Percentiles rank a stretch among this genome's conserved stretches.
These are phyloP conservation scores for Didymella glomerata DNA, from an alignment of 2,329 filamentous ascomycete genomes.

Conservation along the genomic window DNA sequence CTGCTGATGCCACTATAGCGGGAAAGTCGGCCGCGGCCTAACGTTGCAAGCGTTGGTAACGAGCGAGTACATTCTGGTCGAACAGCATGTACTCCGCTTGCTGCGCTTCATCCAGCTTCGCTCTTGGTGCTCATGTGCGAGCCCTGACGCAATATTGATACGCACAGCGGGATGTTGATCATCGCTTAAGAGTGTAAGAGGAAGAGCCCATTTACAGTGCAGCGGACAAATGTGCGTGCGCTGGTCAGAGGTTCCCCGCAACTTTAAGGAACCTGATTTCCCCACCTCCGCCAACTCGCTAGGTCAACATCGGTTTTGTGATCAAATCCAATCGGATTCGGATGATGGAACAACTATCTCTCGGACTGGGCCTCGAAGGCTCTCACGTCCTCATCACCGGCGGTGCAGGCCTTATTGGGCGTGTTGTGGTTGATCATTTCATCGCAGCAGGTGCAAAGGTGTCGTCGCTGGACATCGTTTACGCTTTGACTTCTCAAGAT, in stretches of 20 bases:
- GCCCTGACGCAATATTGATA: background rate
- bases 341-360: slow-evolving; percentile 22
- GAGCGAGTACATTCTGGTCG: background rate
- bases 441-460: slow-evolving; percentile 55
- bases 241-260: slow-evolving; percentile 9
- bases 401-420: slow-evolving; percentile 54
- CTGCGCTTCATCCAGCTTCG: background rate
- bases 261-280: slow-evolving; percentile 12
- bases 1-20: background rate
- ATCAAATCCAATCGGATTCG: background rate
- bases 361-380: slow-evolving; percentile 49
- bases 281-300: slow-evolving; percentile 11
- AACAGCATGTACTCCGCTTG: background rate
- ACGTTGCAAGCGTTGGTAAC: background rate
- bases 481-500: slow-evolving; percentile 13
- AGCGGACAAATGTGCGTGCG: slow-evolving; percentile 8
- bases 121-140: background rate
- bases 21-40: background rate
- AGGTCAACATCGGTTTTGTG: background rate
- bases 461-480: slow-evolving; percentile 48
- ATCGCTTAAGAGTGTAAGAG: slow-evolving; percentile 1
- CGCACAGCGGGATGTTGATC: slow-evolving; percentile 6
- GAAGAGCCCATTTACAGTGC: background rate
- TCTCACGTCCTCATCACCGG: slow-evolving; percentile 55
- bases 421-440: slow-evolving; percentile 52